Evolutionary conservation across 192 early-diverging fungal genomes (phyloP).

Genomic region (Coemansia sp.): DNA sequence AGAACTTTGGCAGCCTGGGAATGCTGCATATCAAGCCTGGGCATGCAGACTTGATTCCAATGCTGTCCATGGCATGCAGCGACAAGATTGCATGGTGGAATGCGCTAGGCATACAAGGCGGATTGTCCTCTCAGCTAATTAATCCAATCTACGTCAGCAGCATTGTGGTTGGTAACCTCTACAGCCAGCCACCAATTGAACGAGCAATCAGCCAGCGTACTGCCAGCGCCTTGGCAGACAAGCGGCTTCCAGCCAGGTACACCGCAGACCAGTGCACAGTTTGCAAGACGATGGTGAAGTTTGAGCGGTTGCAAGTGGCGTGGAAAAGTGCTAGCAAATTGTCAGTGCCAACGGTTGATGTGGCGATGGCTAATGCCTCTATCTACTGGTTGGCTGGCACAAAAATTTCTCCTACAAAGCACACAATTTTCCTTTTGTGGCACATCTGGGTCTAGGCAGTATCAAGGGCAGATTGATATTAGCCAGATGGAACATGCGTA

Average conservation of each 20-base stretch:
- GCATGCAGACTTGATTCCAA: constrained; percentile 47
- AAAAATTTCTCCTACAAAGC: no score
- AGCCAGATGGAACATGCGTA: no score
- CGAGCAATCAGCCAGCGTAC: constrained; percentile 67
- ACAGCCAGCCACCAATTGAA: constrained; percentile 60
- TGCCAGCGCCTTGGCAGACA: background rate
- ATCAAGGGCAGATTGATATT: no score
- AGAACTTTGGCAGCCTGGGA: constrained; percentile 2
- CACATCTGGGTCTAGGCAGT: no score
- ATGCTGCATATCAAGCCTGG: constrained; percentile 41
- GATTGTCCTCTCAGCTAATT: constrained; percentile 64
- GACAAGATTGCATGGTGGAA: constrained; percentile 95
- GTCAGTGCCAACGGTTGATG: background rate
- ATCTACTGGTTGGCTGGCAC: constrained; percentile 56
- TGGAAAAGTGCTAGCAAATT: background rate
- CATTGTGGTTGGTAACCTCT: constrained; percentile 72
- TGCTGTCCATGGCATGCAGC: constrained; percentile 61
- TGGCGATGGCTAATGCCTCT: constrained; percentile 38
- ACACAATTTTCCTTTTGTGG: no score
- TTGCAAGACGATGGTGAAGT: constrained; percentile 6
- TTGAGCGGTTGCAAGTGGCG: constrained; percentile 30
- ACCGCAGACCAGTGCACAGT: constrained; percentile 18
- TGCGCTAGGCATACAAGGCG: constrained; percentile 76
- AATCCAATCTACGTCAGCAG: constrained; percentile 70
- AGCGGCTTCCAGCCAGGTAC: constrained; percentile 6